Evolutionary conservation across 1,139 yeast species (phyloP), one percentile per base, ranked within the genome.

Genomic region (Ashbya aceris): DNA sequence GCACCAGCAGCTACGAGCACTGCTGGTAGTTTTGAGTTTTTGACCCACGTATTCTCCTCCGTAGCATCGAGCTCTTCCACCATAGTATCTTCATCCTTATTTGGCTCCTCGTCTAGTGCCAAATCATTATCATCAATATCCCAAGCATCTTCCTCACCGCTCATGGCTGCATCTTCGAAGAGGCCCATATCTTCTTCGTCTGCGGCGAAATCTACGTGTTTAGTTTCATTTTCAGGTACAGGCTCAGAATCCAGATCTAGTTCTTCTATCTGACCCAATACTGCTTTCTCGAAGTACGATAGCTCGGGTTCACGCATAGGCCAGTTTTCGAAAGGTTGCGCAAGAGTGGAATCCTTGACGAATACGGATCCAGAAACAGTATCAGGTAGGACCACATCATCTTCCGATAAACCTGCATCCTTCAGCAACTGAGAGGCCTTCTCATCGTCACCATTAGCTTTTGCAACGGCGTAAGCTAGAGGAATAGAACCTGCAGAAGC

Each of bases 1-100:
- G 94, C 85, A 53, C 99, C 99, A 2, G 96, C 89, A 1, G 98
- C 96, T 56, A 83, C 87, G 55, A 86, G 86, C 31, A 85, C 87
- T 31, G 96, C 97, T 4, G 97, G 87, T 41, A 91, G 74, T 49
- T 83, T 84, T 11, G 96, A 85, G 65, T 83, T 85, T 51, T 91
- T 82, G 33, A 84, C 74, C 98, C 99, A 93, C 30, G 79, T 55
- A 11, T 65, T 64, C 23, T 58, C 68, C 8, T 63, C 55, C n/a
- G 66, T 57, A 20, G 58, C 55, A n/a, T 56, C 62, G n/a, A 60
- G 55, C 13, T 62, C 71, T 13, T 65, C 74, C 30, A 65, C 66
- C 17, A 62, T 70, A 31, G 64, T 68, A 10, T 69, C 77, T 13
- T 67, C 73, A 28, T 70, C 77, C 9, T 65, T 74, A 51, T 74